Evolutionary conservation across 306 rosid genomes (phyloP), one percentile per base, ranked within the genome.

Genomic region (Vigna nakashimae): DNA sequence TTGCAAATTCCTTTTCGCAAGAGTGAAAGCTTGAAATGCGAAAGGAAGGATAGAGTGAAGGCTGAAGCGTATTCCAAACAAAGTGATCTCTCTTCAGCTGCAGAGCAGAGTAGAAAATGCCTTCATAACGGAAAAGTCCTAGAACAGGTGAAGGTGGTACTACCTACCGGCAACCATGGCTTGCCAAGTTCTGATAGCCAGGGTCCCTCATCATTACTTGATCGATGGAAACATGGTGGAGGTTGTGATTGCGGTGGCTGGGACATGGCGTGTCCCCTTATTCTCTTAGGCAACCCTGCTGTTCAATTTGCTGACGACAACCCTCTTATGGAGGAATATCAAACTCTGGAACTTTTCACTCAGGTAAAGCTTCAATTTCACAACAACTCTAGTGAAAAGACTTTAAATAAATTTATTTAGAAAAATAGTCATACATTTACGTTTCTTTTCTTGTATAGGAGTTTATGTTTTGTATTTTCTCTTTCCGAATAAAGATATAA

Each of bases 161-260:
- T 89, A 74, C 92, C 98, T 42, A 79, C 85, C 49, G 95, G 97
- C 67, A 87, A 80, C 80, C 98, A 94, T 78, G 91, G 95, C 73
- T 82, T 85, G 58, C 92, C 97, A 0, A 75, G 79, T 79, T 81
- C 48, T 62, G 89, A 86, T 84, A 80, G 80, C 73, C 74, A 55
- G 16, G 91, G 91, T 71, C 98, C 97, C 59, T 92, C 97, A 2
- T 52, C 91, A 8, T 88, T 94, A 84, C 88, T 94, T 30, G 96
- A 87, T 72, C 84, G 97, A 50, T 94, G 93, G 97, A 94, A 93
- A 80, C 80, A 79, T 50, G 97, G 97, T 56, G 98, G 97, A 55
- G 93, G 97, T n/a, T 94, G 98, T 62, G 97, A 94, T 73, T 94
- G 97, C 53, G 97, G 98, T 10, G 97, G 97, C 65, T 94, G 97